Evolutionary conservation across 257 asterid genomes (phyloP).

Genomic region (Handroanthus guayacan): DNA sequence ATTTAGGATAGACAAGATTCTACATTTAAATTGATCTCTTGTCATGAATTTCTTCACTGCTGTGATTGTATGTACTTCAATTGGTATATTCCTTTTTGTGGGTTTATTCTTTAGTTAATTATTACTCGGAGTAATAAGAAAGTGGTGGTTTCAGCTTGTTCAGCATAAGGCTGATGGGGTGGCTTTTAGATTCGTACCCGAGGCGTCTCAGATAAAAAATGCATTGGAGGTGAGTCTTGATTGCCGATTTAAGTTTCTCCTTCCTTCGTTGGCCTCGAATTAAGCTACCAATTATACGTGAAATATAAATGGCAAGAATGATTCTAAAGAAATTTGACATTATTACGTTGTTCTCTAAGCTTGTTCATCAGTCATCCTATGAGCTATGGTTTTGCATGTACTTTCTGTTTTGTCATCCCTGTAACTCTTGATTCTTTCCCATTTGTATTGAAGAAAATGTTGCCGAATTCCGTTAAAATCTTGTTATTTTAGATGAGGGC

Average conservation of each 20-base stretch:
- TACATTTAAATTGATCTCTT: not conserved
- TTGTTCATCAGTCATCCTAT: not conserved
- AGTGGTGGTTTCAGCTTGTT: conserved; percentile 65
- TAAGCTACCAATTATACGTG: not conserved
- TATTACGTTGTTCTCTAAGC: conserved; percentile 2
- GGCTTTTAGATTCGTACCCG: conserved; percentile 90
- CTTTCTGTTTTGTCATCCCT: not conserved
- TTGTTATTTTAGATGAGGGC: not conserved
- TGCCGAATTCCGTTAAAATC: conserved; percentile 7
- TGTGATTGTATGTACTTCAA: not conserved
- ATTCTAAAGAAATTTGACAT: not conserved
- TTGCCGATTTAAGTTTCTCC: not conserved
- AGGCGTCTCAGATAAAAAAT: conserved; percentile 83
- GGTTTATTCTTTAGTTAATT: conserved; percentile 18
- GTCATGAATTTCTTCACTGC: not conserved
- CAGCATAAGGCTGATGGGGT: conserved; percentile 91
- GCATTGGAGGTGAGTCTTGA: conserved; percentile 69
- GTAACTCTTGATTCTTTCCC: not conserved
- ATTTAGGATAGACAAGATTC: not conserved
- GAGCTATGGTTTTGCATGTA: conserved; percentile 13
- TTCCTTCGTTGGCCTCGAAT: not conserved
- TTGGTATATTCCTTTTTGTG: not conserved
- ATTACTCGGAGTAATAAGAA: conserved; percentile 30
- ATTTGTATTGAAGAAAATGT: conserved; percentile 8
- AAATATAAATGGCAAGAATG: conserved; percentile 14